Evolutionary conservation across 441 rosid genomes (phyloP), one percentile per base, ranked within the genome.

Genomic region (Gossypium trilobum): DNA sequence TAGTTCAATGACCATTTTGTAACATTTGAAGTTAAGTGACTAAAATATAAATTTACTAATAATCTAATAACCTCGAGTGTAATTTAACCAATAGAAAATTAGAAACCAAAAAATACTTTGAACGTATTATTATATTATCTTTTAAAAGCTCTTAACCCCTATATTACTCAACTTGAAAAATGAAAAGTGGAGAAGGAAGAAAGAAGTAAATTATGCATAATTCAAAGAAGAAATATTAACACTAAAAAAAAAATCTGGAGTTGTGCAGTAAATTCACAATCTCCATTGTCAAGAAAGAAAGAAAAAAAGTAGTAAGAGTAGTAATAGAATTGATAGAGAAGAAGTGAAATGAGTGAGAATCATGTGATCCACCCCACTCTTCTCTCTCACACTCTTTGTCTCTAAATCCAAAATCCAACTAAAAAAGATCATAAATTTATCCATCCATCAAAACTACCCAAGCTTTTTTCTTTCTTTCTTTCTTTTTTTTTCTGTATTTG

Each of bases 301-400:
- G 42, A 29, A 1, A 33, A 33, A 33, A 2, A 16, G 50, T 3
- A 42, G 52, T 14, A 8, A 65, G 69, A 29, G 33, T 52, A 48
- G 65, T 64, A 62, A 67, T 25, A 27, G 44, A 68, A 68, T 68
- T 68, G 59, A 0, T 29, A 16, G 10, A 72, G 74, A 52, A 11
- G 31, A 68, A 64, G 67, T 75, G 70, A 75, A 78, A 67, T 76
- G 78, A 84, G 85, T 73, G 78, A 85, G 90, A 82, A 74, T 85
- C 88, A 81, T 83, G 92, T 88, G 92, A 85, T 76, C 83, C 70
- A 64, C 86, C 87, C 78, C 36, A 22, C 66, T 57, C 39, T 55
- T 36, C 78, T 22, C 74, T 72, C 74, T 52, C 71, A 50, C 62
- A 27, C 36, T 20, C 66, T 44, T 42, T 59, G 7, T 50, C 52